Evolutionary conservation across 2,329 filamentous ascomycete species (phyloP).

Genomic region (Zymoseptoria crescenta): DNA sequence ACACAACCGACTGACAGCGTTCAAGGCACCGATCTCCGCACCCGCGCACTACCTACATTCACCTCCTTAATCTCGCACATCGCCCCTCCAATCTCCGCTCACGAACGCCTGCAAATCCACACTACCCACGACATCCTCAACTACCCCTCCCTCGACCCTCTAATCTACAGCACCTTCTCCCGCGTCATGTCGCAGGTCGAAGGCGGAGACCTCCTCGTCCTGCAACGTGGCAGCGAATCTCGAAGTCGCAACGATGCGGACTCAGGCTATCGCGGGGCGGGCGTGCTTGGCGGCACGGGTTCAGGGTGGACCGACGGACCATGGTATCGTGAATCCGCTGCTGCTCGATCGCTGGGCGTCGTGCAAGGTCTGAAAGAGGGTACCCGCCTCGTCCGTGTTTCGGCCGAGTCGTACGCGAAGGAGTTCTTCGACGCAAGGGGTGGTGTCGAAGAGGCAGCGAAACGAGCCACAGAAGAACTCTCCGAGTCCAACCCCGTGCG

Average conservation of each 20-base stretch:
- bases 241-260: constrained; percentile 54
- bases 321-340: constrained; percentile 71
- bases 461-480: constrained; percentile 68
- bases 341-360: constrained; percentile 66
- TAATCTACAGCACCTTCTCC: constrained; percentile 85
- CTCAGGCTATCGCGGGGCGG: constrained; percentile 43
- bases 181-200: constrained; percentile 99
- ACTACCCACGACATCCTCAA: constrained; percentile 92
- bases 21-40: constrained; percentile 75
- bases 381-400: constrained; percentile 82
- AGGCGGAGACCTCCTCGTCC: constrained; percentile 86
- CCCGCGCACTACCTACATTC: constrained; percentile 86
- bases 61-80: constrained; percentile 91
- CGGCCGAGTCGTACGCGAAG: constrained; percentile 75
- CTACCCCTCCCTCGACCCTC: constrained; percentile 87
- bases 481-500: constrained; percentile 83
- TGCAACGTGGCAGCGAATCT: constrained; percentile 86
- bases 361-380: constrained; percentile 77
- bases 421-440: constrained; percentile 77
- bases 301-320: constrained; percentile 86
- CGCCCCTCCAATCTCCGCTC: constrained; percentile 90
- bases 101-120: constrained; percentile 94
- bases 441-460: constrained; percentile 71
- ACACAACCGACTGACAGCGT: constrained; percentile 12
- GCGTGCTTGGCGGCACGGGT: constrained; percentile 32